Evolutionary conservation across 179 eudicot genomes (phyloP).

Genomic region (Nepenthes alata): DNA sequence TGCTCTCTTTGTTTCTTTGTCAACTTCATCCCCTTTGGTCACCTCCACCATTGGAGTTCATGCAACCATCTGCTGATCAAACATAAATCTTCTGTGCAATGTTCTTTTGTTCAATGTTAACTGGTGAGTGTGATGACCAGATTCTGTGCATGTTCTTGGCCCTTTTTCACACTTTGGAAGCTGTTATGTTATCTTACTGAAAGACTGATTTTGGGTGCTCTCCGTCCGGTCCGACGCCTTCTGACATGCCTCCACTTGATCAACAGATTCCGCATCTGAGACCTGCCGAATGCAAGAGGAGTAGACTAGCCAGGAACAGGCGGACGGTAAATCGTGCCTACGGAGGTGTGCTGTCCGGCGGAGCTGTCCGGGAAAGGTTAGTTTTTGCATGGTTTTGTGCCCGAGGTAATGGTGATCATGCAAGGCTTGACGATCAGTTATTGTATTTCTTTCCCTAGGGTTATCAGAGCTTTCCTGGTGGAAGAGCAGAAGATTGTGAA

Average conservation of each 20-base stretch:
- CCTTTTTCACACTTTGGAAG: too few relatives aligned
- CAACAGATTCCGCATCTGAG: slow-evolving; percentile 88
- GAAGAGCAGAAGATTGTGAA: slow-evolving; percentile 83
- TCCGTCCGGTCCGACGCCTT: too few relatives aligned
- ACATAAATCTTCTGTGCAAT: too few relatives aligned
- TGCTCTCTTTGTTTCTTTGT: too few relatives aligned
- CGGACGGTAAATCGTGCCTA: slow-evolving; percentile 92
- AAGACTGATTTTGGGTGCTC: background rate
- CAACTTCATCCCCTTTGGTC: too few relatives aligned
- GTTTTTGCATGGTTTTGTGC: background rate
- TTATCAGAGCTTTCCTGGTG: slow-evolving; percentile 56
- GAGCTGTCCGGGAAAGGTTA: slow-evolving; percentile 88
- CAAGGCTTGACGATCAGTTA: background rate
- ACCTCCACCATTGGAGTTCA: too few relatives aligned
- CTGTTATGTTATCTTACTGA: too few relatives aligned
- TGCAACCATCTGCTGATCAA: too few relatives aligned
- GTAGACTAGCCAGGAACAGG: slow-evolving; percentile 71
- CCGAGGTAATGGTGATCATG: too few relatives aligned
- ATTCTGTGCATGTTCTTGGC: too few relatives aligned
- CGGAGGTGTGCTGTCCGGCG: slow-evolving; percentile 84
- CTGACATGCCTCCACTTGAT: background rate
- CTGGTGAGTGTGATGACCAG: too few relatives aligned
- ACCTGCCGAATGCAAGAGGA: slow-evolving; percentile 82
- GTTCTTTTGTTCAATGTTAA: too few relatives aligned
- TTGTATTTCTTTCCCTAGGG: slow-evolving; percentile 17